These are phyloP conservation scores for Quercus dentata DNA, from an alignment of 306 rosid species.

Conservation along the genomic window DNA sequence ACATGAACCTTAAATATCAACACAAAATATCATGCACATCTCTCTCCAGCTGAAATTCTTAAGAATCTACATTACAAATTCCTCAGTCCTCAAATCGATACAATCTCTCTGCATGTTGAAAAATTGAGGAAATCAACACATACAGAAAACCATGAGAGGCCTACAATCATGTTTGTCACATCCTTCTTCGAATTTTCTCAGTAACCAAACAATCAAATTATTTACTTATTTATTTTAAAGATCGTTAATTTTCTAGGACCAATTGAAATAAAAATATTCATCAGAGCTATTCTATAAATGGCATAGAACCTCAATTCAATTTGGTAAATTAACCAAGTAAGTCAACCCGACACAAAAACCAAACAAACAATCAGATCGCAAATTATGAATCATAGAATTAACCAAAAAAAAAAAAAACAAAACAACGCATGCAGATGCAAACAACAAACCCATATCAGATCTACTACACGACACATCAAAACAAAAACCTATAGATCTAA, in stretches of 20 bases:
- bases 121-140: not conserved
- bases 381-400: not conserved
- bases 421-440: conserved; percentile 31
- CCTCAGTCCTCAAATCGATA: too few relatives aligned
- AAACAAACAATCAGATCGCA: too few relatives aligned
- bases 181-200: not conserved
- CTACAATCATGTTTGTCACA: not conserved
- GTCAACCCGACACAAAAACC: too few relatives aligned
- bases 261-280: not conserved
- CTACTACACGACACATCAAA: conserved; percentile 13
- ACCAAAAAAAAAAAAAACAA: conserved; percentile 13
- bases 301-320: too few relatives aligned
- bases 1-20: too few relatives aligned
- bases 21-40: too few relatives aligned
- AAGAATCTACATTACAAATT: too few relatives aligned
- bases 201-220: not conserved
- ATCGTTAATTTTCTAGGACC: not conserved
- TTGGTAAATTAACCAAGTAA: too few relatives aligned
- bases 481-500: conserved; percentile 12
- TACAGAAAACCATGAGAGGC: not conserved
- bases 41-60: too few relatives aligned
- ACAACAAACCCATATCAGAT: conserved; percentile 26
- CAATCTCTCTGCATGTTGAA: too few relatives aligned
- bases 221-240: not conserved
- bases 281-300: too few relatives aligned